Percentiles rank a stretch among this genome's conserved stretches.
phyloP scores from a whole-genome alignment of 768 basidiomycete genomes.

The Macrolepiota dolichaula region DNA sequence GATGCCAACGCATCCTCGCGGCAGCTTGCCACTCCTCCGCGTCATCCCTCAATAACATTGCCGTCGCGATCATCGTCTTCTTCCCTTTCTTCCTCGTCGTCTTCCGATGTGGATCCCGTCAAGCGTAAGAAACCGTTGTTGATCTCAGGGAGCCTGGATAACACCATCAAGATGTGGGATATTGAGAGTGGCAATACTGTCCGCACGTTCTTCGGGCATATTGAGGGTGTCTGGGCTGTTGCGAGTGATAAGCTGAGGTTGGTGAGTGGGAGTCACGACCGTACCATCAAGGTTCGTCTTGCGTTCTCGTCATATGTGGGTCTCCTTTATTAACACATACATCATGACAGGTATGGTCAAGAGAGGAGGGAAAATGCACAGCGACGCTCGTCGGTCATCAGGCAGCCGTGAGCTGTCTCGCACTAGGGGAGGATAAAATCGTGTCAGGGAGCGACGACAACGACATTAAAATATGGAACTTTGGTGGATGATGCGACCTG shows the following conservation, averaged over 20 bases:
- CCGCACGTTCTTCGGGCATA: constrained; percentile 92
- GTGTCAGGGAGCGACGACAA: constrained; percentile 96
- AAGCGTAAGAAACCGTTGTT: constrained; percentile 64
- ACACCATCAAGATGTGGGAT: constrained; percentile 96
- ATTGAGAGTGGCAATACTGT: constrained; percentile 77
- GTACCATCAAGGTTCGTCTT: constrained; percentile 83
- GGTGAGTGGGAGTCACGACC: constrained; percentile 91
- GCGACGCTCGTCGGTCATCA: constrained; percentile 92
- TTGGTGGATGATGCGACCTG: constrained; percentile 34
- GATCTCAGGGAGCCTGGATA: constrained; percentile 89
- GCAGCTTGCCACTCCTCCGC: neutral
- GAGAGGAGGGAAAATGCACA: constrained; percentile 83
- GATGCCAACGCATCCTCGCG: constrained; percentile 11
- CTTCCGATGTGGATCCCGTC: neutral
- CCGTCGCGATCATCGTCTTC: too few relatives aligned
- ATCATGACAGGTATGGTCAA: constrained; percentile 77
- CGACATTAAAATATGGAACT: constrained; percentile 83
- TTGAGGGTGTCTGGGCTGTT: constrained; percentile 97
- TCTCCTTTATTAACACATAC: neutral
- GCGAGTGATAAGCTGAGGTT: constrained; percentile 89
- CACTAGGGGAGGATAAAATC: constrained; percentile 91
- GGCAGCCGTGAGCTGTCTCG: constrained; percentile 89
- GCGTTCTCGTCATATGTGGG: constrained; percentile 18
- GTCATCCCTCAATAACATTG: too few relatives aligned
- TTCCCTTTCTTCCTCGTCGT: too few relatives aligned